Conservation (phyloP, 2,329 filamentous ascomycete species). For the Colletotrichum eremochloae region DNA sequence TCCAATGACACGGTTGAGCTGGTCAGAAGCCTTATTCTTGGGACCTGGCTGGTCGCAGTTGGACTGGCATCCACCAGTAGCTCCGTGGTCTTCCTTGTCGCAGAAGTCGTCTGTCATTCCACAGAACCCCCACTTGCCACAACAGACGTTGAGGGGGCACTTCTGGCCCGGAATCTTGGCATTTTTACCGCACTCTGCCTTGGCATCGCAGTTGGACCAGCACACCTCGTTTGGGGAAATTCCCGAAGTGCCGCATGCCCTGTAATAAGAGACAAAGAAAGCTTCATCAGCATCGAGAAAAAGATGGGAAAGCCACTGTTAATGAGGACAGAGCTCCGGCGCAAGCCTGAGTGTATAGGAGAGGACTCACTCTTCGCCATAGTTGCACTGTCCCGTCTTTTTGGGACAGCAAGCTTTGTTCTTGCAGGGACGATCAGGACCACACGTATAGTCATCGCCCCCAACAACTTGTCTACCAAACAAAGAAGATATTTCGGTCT, state of each 20-base stretch:
- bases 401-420: conserved; percentile 39
- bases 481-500: neutral
- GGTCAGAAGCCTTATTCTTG: no score
- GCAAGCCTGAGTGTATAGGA: neutral
- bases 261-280: neutral
- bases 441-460: conserved; percentile 25
- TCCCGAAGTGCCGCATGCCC: conserved; percentile 45
- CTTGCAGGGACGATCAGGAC: conserved; percentile 10
- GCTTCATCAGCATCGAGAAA: neutral
- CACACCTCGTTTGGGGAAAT: conserved; percentile 48
- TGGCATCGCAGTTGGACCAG: conserved; percentile 50
- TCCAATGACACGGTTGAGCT: no score
- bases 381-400: conserved; percentile 34
- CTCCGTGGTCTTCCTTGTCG: conserved; percentile 17
- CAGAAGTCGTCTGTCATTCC: conserved; percentile 43
- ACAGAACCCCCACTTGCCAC: conserved; percentile 52
- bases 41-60: conserved; percentile 31
- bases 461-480: conserved; percentile 16
- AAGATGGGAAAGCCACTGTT: neutral
- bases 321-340: neutral
- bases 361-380: conserved; percentile 14
- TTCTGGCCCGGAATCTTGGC: conserved; percentile 43
- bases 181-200: conserved; percentile 51
- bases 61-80: conserved; percentile 44
- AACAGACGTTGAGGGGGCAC: conserved; percentile 57